Evolutionary conservation across 306 rosid genomes (phyloP), one percentile per base, ranked within the genome.

Genomic region (Oxytropis ochrocephala): DNA sequence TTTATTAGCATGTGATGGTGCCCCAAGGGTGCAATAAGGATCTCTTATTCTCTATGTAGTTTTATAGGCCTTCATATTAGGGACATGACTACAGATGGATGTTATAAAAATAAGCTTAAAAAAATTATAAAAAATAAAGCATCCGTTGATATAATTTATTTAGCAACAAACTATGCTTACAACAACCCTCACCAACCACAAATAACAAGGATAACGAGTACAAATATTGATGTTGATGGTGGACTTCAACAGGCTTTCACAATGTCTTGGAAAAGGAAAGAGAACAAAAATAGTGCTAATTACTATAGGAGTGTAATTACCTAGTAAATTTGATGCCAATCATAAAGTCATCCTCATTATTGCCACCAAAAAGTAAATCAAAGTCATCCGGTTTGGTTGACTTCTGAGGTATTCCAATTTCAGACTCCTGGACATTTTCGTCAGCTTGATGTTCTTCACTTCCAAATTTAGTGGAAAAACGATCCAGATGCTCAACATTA

Each of bases 301-400:
- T 39, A 55, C 52, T 30, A 52, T 32, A 67, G 19, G 54, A 50
- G 61, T 41, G 63, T 36, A 58, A 81, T 57, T 83, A 90, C 98
- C 89, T 85, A 0, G 96, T 88, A 81, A 94, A 85, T 82, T 94
- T 94, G 79, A 94, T 88, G 76, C 98, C 98, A 57, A 90, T 74
- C 95, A 94, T 87, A 80, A 94, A 94, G 72, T 85, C 84, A 74
- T 94, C 98, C 70, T 78, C 88, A 61, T 82, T 84, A 79, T 85
- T 88, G 57, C 92, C 97, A 54, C 86, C 84, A 88, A 90, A 88
- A 77, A 94, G 98, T 72, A 78, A 73, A 69, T 90, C 44, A 67
- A 82, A 90, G 82, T 94, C 98, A 0, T 84, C 56, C 51, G 96
- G 88, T 80, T 94, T 93, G 49, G 88, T 77, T 30, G 90, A 77